Evolutionary conservation across 371 early-diverging fungal species (phyloP), one percentile per base, ranked within the genome.

Genomic region (Apophysomyces elegans): DNA sequence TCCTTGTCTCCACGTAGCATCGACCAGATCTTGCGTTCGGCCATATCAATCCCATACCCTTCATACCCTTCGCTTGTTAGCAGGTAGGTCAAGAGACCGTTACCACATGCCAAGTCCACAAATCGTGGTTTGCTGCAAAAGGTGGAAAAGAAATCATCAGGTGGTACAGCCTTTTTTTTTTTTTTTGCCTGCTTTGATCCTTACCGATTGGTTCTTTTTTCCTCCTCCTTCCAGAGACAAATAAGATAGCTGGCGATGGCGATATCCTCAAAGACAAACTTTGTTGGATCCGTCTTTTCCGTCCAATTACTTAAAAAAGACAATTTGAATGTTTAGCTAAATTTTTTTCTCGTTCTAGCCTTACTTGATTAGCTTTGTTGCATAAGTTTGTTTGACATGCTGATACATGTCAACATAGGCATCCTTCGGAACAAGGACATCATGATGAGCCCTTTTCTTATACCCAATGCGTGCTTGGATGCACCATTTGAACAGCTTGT

Each of bases 51-150:
- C 0, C 96, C 96, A 60, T 80, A 85, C n/a, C 96, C 96, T 7
- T 65, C 45, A 66, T 87, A 90, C 1, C 95, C 94, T 71, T 95
- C 93, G 63, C 81, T 82, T n/a, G 79, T 84, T 63, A 96, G 73
- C 14, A 96, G 63, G 76, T 90, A 86, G 0, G 93, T 92, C 66
- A 96, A 73, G 37, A 96, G 68, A 0, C 96, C 96, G 77, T 96
- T 96, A n/a, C 96, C 96, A 66, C 96, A 95, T 0, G 95, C 96
- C 14, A 96, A 74, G 73, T 96, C 96, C n/a, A 91, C 84, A 86
- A 95, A 96, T 1, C 77, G 76, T 11, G 85, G 81, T 41, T 76
- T 76, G 65, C 81, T 81, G 46, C 36, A 64, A 47, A 21, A 43
- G 37, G 38, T 39, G 35, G 32, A 57, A 57, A 50, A 35, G 37